Base-by-base conservation (phyloP, 768 basidiomycete species). In the Phanerodontia chrysosporium region DNA sequence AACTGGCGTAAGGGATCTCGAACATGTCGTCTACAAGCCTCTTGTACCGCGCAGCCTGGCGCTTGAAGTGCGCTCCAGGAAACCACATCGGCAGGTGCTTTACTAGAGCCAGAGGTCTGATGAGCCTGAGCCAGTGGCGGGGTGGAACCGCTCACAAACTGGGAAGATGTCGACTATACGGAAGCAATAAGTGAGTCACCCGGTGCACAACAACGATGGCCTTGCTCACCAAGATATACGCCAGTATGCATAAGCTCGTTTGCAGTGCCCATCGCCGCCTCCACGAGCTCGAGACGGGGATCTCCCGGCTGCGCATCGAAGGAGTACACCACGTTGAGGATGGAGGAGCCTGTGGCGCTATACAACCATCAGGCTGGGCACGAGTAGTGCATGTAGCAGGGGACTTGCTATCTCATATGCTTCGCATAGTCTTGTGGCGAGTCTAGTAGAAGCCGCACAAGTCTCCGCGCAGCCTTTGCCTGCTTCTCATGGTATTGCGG, bases 41-140 rank as follows among this genome's bases (percentile, higher is more conserved):
- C 25, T 57, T 51, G 51, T 55, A 63, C 12, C 32, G 28, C 12
- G 36, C 49, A 13, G 66, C 66, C 14, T 53, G 32, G 13, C 45
- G 46, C 25, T n/a, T n/a, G n/a, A n/a, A n/a, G n/a, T n/a, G n/a
- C n/a, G n/a, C n/a, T n/a, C n/a, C n/a, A n/a, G n/a, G 66, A 32
- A 64, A 42, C 66, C 66, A 66, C 25, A 32, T 32, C 1, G 65
- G 66, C 25, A 66, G 13, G 48, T 67, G 58, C 42, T 67, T 66
- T 24, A 8, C 30, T 28, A n/a, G n/a, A n/a, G n/a, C n/a, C n/a
- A n/a, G n/a, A n/a, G n/a, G n/a, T n/a, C n/a, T n/a, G n/a, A n/a
- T n/a, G n/a, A n/a, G n/a, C n/a, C n/a, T n/a, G n/a, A n/a, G 59
- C 83, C 82, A 46, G 82, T 78, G 68, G 87, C 79, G 18, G 49